Base-by-base conservation (phyloP, 139 green algal species). In the Spirogloea muscicola region DNA sequence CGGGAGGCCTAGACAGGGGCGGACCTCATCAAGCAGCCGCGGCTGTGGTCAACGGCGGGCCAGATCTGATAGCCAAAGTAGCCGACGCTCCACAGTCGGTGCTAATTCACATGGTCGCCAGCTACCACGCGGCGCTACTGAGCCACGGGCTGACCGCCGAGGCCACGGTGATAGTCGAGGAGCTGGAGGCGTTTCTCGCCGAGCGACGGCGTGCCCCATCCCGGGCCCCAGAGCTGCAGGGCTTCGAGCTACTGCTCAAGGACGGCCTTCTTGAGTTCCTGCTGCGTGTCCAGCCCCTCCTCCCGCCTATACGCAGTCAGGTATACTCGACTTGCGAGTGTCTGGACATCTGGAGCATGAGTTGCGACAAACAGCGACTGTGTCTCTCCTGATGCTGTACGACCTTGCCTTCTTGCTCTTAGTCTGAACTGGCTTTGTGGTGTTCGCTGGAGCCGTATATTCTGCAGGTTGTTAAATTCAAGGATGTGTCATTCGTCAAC, bases 381-480 rank as follows among this genome's bases (percentile, higher is more conserved):
- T n/a, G n/a, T n/a, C n/a, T n/a, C n/a, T n/a, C n/a, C n/a, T n/a
- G n/a, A n/a, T n/a, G n/a, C n/a, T n/a, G n/a, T n/a, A n/a, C n/a
- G n/a, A n/a, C n/a, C n/a, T 21, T 59, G 60, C 16, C 10, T 62
- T 62, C 21, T 29, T 62, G n/a, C n/a, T n/a, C n/a, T n/a, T n/a
- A n/a, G n/a, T n/a, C n/a, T n/a, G n/a, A n/a, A n/a, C n/a, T n/a
- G n/a, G n/a, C n/a, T n/a, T n/a, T n/a, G n/a, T n/a, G n/a, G n/a
- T n/a, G n/a, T n/a, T n/a, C n/a, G n/a, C n/a, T n/a, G n/a, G n/a
- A n/a, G n/a, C n/a, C n/a, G n/a, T n/a, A n/a, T n/a, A n/a, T n/a
- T n/a, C n/a, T n/a, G 25, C 67, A 76, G 67, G 67, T 76, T 48
- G 52, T 76, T 16, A 67, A 65, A 39, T 66, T 76, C 10, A 67